Conservation (phyloP, 2,329 filamentous ascomycete species). For the Arthrinium phaeospermum region DNA sequence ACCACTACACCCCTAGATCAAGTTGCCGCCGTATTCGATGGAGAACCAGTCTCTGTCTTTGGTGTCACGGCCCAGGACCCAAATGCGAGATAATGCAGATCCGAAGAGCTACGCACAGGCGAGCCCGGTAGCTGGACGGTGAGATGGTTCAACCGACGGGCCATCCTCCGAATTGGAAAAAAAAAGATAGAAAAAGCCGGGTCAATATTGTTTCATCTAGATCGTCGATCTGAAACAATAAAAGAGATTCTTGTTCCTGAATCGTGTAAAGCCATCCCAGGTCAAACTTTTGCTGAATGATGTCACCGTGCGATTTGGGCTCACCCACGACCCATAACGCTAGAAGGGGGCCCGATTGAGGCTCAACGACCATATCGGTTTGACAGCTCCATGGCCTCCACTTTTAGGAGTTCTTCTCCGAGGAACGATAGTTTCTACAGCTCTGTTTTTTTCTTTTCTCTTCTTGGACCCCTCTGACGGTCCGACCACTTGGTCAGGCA, state of each 20-base stretch:
- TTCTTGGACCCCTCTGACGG: background rate
- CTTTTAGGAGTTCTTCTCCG: background rate
- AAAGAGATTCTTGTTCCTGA: background rate
- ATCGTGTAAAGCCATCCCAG: background rate
- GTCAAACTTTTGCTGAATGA: conserved; percentile 4
- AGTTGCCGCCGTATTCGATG: background rate
- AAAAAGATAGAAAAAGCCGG: background rate
- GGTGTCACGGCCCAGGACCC: background rate
- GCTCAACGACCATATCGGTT: background rate
- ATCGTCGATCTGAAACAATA: background rate
- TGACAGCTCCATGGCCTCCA: background rate
- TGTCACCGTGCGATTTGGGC: background rate
- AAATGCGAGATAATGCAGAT: background rate
- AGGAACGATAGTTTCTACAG: background rate
- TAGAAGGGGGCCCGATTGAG: background rate
- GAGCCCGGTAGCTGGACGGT: background rate
- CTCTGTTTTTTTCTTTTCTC: background rate
- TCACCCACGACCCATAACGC: background rate
- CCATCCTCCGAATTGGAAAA: background rate
- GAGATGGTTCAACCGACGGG: background rate
- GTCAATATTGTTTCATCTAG: background rate
- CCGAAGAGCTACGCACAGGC: background rate
- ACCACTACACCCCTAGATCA: background rate
- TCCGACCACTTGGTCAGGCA: background rate
- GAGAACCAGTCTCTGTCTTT: background rate